Conservation (phyloP, 2,329 filamentous ascomycete species). For the Pestalotiopsis sp. region DNA sequence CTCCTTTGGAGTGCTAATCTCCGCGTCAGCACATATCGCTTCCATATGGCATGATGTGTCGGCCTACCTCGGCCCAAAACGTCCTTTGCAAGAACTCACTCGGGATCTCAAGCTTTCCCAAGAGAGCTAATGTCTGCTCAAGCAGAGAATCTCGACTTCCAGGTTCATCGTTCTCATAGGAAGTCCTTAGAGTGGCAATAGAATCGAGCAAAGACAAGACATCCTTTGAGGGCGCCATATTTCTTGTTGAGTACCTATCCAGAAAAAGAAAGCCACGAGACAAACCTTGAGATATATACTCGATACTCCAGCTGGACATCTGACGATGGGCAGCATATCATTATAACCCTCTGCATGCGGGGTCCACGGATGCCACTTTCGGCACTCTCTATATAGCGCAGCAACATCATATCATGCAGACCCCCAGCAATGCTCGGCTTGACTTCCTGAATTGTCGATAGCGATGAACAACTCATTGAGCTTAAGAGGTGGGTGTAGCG, state of each 20-base stretch:
- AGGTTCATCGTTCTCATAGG: background rate
- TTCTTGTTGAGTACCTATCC: background rate
- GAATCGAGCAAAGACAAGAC: background rate
- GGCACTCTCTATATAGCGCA: background rate
- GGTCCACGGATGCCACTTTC: background rate
- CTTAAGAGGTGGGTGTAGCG: too few relatives aligned
- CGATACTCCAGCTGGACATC: background rate
- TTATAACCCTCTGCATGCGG: background rate
- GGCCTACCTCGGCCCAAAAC: constrained; percentile 13
- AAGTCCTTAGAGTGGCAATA: background rate
- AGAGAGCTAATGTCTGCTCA: constrained; percentile 7
- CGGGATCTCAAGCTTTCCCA: constrained; percentile 14
- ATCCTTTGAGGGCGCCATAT: background rate
- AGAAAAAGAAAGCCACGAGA: background rate
- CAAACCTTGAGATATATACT: background rate
- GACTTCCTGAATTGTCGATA: background rate
- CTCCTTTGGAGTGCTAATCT: constrained; percentile 12
- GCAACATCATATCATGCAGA: background rate
- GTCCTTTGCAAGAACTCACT: constrained; percentile 16
- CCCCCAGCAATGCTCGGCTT: background rate
- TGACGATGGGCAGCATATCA: background rate
- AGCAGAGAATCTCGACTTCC: constrained; percentile 11
- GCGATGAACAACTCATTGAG: background rate
- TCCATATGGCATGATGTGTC: background rate
- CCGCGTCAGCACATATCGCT: background rate